phyloP scores from a whole-genome alignment of 139 green algal genomes.

The Chlamydomonas sp. region DNA sequence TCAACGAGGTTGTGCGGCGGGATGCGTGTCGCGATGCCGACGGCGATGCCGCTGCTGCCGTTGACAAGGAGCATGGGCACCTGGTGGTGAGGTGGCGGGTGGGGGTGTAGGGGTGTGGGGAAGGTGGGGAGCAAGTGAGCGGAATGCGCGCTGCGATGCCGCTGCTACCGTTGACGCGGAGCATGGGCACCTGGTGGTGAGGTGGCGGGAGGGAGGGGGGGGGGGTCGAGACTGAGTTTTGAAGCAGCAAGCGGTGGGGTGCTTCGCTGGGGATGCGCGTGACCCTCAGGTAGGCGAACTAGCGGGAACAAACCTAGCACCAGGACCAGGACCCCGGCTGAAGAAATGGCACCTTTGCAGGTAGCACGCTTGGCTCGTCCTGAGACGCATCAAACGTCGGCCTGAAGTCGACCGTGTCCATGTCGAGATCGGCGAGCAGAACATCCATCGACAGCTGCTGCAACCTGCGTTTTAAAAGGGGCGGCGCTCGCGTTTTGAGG shows the following conservation, averaged over 20 bases:
- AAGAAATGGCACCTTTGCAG: constrained; percentile 62
- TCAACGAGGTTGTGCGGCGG: constrained; percentile 94
- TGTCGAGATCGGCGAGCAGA: constrained; percentile 79
- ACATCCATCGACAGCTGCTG: constrained; percentile 45
- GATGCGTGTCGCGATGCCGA: constrained; percentile 93
- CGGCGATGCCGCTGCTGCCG: constrained; percentile 85
- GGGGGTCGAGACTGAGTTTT: too few species aligned
- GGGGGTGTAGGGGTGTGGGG: background rate
- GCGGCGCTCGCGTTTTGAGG: too few species aligned
- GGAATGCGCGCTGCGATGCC: constrained; percentile 95
- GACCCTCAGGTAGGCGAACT: too few species aligned
- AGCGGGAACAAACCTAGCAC: too few species aligned
- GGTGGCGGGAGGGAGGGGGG: background rate
- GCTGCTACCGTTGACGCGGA: constrained; percentile 86
- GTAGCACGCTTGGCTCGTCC: constrained; percentile 87
- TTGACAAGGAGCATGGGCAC: constrained; percentile 92
- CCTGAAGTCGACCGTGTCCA: constrained; percentile 70
- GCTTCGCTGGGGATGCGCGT: too few species aligned
- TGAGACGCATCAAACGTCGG: constrained; percentile 79
- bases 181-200: constrained; percentile 52
- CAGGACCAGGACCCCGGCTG: too few species aligned
- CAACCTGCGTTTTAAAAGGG: too few species aligned
- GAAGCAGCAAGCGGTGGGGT: too few species aligned
- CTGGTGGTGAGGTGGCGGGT: background rate
- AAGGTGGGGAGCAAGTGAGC: constrained; percentile 42